Percentiles rank a stretch among this genome's conserved stretches.
phyloP scores from a whole-genome alignment of 2,329 filamentous ascomycete species.

The Calonectria pseudoturangicola region DNA sequence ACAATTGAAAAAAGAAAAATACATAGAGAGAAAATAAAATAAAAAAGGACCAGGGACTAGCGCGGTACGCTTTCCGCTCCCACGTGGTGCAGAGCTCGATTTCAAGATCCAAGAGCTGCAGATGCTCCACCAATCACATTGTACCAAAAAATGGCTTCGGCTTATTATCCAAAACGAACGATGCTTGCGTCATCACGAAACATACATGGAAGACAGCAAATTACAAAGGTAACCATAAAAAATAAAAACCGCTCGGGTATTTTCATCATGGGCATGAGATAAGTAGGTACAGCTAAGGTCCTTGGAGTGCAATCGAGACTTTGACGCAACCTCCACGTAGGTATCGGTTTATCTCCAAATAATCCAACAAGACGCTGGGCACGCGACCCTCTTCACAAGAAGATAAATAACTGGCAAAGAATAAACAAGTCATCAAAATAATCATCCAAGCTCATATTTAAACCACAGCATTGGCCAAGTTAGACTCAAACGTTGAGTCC shows the following conservation, averaged over 20 bases:
- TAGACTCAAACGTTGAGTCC: constrained; percentile 53
- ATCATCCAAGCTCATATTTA: constrained; percentile 23
- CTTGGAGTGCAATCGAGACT: background rate
- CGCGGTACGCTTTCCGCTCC: background rate
- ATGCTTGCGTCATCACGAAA: constrained; percentile 13
- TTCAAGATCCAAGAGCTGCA: background rate
- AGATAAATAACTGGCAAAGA: background rate
- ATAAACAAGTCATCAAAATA: background rate
- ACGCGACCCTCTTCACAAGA: background rate
- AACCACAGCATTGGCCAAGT: constrained; percentile 48
- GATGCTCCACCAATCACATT: constrained; percentile 3
- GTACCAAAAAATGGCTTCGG: background rate
- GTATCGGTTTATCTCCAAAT: background rate
- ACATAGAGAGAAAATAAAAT: too few relatives aligned
- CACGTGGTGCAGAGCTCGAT: background rate
- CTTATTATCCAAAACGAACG: constrained; percentile 14
- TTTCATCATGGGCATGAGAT: constrained; percentile 4
- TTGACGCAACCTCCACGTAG: background rate
- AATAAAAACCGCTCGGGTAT: background rate
- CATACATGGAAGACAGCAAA: background rate
- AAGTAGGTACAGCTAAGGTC: background rate
- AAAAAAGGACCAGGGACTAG: too few relatives aligned
- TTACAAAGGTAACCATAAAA: background rate
- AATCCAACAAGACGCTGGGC: background rate
- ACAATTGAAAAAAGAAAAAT: too few relatives aligned